Base-by-base conservation (phyloP, 2,329 filamentous ascomycete species). In the Botrytis galanthina region DNA sequence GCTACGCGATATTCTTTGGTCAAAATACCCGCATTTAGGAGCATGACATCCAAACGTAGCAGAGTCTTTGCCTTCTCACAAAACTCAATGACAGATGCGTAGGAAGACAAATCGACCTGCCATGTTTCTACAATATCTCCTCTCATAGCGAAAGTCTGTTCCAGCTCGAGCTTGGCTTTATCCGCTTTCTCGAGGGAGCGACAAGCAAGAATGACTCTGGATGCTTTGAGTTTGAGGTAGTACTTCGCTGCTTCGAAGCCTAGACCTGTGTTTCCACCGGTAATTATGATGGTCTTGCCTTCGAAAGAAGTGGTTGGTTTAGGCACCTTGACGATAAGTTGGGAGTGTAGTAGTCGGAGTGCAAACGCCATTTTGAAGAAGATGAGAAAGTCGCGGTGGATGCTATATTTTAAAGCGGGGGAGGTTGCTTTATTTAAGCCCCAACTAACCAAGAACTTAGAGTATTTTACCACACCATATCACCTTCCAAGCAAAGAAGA, bases 201-300 rank as follows among this genome's bases (percentile, higher is more conserved):
- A 63, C 73, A 75, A 18, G 57, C 76, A 18, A 78, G 68, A 29
- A 79, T 78, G 76, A 79, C 51, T 29, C n/a, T 29, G 14, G n/a
- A 4, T 57, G 51, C 51, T 57, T 57, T 29, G n/a, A 29, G 51
- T 9, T 29, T 29, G 51, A 29, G 51, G n/a, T 57, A 29, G 14
- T 18, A 18, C n/a, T 8, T 18, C 16, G 51, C 51, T 29, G n/a
- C 51, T 18, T 18, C 51, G 6, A n/a, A 57, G 14, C 16, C 51
- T n/a, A 29, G 51, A 29, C 51, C n/a, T 18, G n/a, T 54, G 18
- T 54, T 54, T 54, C 51, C 6, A 54, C n/a, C n/a, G 14, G 51
- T 29, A 1, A 18, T 29, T 57, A 57, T 57, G 51, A 29, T 18
- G 14, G n/a, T n/a, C 14, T 16, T 29, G n/a, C 14, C n/a, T 57